Conservation (phyloP, 2,329 filamentous ascomycete genomes). For the Fusarium succisae region DNA sequence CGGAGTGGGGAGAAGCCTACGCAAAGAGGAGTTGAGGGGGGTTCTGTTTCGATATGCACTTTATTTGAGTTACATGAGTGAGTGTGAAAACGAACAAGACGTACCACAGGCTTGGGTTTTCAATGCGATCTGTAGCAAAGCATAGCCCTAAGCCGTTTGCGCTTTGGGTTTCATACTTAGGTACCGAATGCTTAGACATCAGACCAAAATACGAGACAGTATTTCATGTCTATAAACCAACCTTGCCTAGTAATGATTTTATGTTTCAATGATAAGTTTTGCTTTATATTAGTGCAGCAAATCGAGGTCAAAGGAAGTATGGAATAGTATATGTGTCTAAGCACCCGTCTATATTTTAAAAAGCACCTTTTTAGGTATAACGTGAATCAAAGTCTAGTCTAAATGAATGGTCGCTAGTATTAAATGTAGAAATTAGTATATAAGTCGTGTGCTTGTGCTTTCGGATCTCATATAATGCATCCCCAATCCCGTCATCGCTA, state of each 20-base stretch:
- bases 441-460: slow-evolving; percentile 33
- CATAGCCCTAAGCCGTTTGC: background rate
- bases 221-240: background rate
- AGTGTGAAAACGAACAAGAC: slow-evolving; percentile 36
- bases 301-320: background rate
- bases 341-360: slow-evolving; percentile 16
- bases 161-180: background rate
- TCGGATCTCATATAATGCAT: slow-evolving; percentile 29
- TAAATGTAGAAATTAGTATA: slow-evolving; percentile 36
- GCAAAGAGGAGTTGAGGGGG: slow-evolving; percentile 38
- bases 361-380: slow-evolving; percentile 15
- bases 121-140: slow-evolving; percentile 28
- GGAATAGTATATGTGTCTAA: background rate
- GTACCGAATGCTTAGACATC: background rate
- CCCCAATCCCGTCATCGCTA: slow-evolving; percentile 27
- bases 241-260: background rate
- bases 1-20: slow-evolving; percentile 34
- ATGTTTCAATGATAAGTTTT: background rate
- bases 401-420: slow-evolving; percentile 40
- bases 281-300: background rate
- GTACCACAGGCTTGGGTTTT: slow-evolving; percentile 48
- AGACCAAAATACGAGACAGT: background rate
- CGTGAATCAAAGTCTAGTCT: slow-evolving; percentile 35
- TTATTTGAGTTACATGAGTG: slow-evolving; percentile 47
- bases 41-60: slow-evolving; percentile 49